Evolutionary conservation across 2,329 filamentous ascomycete genomes (phyloP).

Genomic region (Fusarium torulosum): DNA sequence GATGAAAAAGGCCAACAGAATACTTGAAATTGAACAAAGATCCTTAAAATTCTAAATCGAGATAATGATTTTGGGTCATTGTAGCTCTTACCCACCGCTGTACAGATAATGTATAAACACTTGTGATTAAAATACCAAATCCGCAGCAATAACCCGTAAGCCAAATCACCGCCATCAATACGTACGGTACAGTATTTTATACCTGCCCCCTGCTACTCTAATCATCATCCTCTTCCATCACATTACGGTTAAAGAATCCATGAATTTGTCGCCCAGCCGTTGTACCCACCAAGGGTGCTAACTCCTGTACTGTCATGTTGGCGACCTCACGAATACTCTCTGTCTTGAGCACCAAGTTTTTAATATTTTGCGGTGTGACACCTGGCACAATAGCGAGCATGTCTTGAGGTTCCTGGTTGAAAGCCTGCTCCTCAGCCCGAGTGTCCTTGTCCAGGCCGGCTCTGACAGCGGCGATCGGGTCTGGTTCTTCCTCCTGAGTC

Average conservation of each 20-base stretch:
- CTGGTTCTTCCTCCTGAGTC: constrained; percentile 88
- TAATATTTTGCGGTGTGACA: constrained; percentile 82
- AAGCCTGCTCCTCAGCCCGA: constrained; percentile 75
- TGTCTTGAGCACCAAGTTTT: constrained; percentile 76
- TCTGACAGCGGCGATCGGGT: constrained; percentile 87
- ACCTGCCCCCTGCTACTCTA: constrained; percentile 8
- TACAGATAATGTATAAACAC: no score
- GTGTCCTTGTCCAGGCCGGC: constrained; percentile 74
- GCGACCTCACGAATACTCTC: constrained; percentile 85
- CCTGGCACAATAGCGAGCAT: constrained; percentile 90
- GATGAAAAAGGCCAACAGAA: no score
- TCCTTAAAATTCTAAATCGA: no score
- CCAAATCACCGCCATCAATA: background rate
- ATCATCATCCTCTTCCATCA: constrained; percentile 65
- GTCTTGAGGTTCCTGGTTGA: constrained; percentile 88
- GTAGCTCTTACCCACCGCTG: no score
- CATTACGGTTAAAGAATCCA: constrained; percentile 80
- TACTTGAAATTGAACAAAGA: no score
- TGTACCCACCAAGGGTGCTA: constrained; percentile 80
- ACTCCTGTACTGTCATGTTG: constrained; percentile 82
- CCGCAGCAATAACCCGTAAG: background rate
- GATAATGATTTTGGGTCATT: no score
- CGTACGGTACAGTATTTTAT: background rate
- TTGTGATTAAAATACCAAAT: background rate
- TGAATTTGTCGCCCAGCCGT: constrained; percentile 82